Base-by-base conservation (phyloP, 1,139 yeast species). In the Magnusiomyces fungicola region DNA sequence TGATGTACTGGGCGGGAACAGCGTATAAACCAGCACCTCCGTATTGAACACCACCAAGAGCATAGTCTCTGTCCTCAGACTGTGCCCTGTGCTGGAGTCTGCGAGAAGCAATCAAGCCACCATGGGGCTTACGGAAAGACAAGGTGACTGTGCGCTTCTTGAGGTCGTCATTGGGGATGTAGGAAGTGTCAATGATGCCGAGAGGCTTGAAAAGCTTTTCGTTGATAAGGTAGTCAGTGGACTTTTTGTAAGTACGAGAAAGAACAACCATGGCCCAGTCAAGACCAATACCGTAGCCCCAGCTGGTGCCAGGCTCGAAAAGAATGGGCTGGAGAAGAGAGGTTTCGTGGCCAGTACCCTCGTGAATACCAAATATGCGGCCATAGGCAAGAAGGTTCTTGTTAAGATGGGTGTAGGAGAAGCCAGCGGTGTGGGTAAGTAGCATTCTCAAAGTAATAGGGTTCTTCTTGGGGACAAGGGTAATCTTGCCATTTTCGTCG, bases 241-340 rank as follows among this genome's bases (percentile, higher is more conserved):
- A 25, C 21, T 23, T 27, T 7, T 37, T 9, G 23, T 43, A 43
- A 3, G 42, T 36, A 14, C 49, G 22, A 16, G 46, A 70, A 23
- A 79, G 61, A 0, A 75, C 66, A 29, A 69, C 62, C 1, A 83
- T 81, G 2, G 75, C 71, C 79, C 81, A 75, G 55, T 79, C 83
- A 32, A 70, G 63, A 47, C 71, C 69, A 47, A 69, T 68, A 14
- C 83, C 82, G 59, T 79, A 79, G 47, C 61, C 58, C 74, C 78
- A 79, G 6, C 62, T 55, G 0, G 75, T 60, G 1, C 82, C 83
- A 1, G 83, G 83, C 55, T 79, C 81, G 50, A 67, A 69, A 2
- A 72, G 51, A 48, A 78, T 66, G 0, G 81, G 81, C 49, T 62
- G 63, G 49, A 32, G 44, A 38, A 24, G 41, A 43, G 58, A 57